Percentiles rank a stretch among this genome's conserved stretches.
These are phyloP conservation scores for Aspergillus incahuasiensis DNA, from an alignment of 495 filamentous ascomycete genomes.

Conservation along the genomic window DNA sequence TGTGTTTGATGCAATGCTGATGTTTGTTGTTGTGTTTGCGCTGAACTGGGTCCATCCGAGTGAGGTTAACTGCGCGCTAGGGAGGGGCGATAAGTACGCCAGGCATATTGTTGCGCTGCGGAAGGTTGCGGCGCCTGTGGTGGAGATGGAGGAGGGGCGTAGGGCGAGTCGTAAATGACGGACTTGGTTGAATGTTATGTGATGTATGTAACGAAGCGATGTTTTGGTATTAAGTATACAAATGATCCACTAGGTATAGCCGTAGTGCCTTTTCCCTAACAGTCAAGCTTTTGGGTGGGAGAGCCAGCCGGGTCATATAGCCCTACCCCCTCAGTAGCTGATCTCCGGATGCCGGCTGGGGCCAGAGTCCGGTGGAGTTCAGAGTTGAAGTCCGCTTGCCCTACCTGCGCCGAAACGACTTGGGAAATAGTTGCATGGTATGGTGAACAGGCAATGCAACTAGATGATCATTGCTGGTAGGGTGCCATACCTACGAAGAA, in stretches of 20 bases:
- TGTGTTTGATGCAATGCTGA: constrained; percentile 56
- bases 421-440: no score
- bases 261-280: no score
- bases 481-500: no score
- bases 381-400: not conserved
- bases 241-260: no score
- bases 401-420: no score
- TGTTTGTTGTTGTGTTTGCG: constrained; percentile 49
- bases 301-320: no score
- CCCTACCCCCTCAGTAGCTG: not conserved
- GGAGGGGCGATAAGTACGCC: constrained; percentile 14
- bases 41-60: constrained; percentile 40
- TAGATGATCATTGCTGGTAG: no score
- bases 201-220: no score
- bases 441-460: no score
- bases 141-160: constrained; percentile 10
- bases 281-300: no score
- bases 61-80: constrained; percentile 18
- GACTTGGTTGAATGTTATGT: not conserved
- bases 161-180: not conserved
- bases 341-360: not conserved
- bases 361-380: not conserved
- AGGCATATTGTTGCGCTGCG: constrained; percentile 16
- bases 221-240: no score
- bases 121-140: constrained; percentile 12